Percentiles rank a stretch among this genome's conserved stretches.
phyloP scores from a whole-genome alignment of 2,329 filamentous ascomycete species.

The Trichoderma simmonsii region DNA sequence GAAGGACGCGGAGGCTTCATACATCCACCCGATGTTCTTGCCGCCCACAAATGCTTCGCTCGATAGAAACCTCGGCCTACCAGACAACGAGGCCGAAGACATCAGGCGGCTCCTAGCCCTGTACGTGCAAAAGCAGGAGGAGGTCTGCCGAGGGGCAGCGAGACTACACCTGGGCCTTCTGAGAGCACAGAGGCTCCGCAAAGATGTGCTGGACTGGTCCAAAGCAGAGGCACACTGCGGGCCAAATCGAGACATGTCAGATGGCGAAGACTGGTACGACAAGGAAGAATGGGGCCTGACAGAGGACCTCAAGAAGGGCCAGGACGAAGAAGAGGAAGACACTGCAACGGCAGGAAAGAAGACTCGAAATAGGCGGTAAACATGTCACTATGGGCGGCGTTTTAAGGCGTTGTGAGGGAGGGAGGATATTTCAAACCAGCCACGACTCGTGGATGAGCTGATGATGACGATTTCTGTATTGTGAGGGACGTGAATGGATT shows the following conservation, averaged over 20 bases:
- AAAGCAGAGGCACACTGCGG: slow-evolving; percentile 74
- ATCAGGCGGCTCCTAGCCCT: slow-evolving; percentile 69
- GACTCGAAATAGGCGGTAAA: slow-evolving; percentile 52
- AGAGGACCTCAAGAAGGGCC: slow-evolving; percentile 75
- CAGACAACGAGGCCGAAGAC: slow-evolving; percentile 72
- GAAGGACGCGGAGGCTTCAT: slow-evolving; percentile 40
- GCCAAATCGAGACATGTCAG: slow-evolving; percentile 69
- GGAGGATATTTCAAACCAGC: neutral
- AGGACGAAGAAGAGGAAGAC: slow-evolving; percentile 80
- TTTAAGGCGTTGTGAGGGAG: slow-evolving; percentile 11
- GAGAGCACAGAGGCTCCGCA: slow-evolving; percentile 68
- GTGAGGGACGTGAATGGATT: neutral
- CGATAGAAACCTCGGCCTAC: slow-evolving; percentile 69
- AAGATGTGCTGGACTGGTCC: slow-evolving; percentile 69
- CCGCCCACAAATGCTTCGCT: slow-evolving; percentile 60
- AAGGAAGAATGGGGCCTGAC: slow-evolving; percentile 73
- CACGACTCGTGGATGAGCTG: slow-evolving; percentile 17
- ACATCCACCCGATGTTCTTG: slow-evolving; percentile 72
- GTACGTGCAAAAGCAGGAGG: slow-evolving; percentile 83
- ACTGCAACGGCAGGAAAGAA: slow-evolving; percentile 57
- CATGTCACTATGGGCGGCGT: slow-evolving; percentile 14
- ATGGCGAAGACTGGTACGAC: slow-evolving; percentile 89
- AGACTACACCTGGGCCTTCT: slow-evolving; percentile 68
- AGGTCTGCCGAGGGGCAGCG: slow-evolving; percentile 69
- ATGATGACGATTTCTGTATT: slow-evolving; percentile 26